Evolutionary conservation across 2,329 filamentous ascomycete genomes (phyloP).

Genomic region (Knufia fluminis): DNA sequence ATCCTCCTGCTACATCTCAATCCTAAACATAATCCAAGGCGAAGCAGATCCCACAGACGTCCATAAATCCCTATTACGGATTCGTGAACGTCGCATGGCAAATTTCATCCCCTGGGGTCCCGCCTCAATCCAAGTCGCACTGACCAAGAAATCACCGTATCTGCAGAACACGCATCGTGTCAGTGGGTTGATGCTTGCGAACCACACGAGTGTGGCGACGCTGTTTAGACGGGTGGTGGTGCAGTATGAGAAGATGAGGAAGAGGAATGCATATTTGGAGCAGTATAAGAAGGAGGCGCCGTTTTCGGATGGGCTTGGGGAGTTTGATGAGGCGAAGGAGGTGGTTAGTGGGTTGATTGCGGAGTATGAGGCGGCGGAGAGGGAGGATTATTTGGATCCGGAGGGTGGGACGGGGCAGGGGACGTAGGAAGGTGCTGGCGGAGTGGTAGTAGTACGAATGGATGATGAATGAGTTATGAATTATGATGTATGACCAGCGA

Average conservation of each 20-base stretch:
- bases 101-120: slow-evolving; percentile 98
- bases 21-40: slow-evolving; percentile 97
- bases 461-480: neutral
- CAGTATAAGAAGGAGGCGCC: slow-evolving; percentile 92
- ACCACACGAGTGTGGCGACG: slow-evolving; percentile 94
- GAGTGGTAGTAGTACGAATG: no score
- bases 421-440: no score
- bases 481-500: neutral
- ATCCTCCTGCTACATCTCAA: slow-evolving; percentile 98
- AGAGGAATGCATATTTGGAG: slow-evolving; percentile 94
- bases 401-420: slow-evolving; percentile 38
- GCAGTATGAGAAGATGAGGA: slow-evolving; percentile 89
- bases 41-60: slow-evolving; percentile 96
- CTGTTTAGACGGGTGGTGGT: slow-evolving; percentile 88
- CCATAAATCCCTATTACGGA: slow-evolving; percentile 93
- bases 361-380: slow-evolving; percentile 93
- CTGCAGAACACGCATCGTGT: slow-evolving; percentile 89
- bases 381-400: slow-evolving; percentile 78
- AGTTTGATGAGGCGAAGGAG: slow-evolving; percentile 90
- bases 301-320: slow-evolving; percentile 80
- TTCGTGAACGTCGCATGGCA: slow-evolving; percentile 84
- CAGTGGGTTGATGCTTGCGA: slow-evolving; percentile 92
- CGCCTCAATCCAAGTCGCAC: slow-evolving; percentile 90
- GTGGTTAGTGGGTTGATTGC: slow-evolving; percentile 84
- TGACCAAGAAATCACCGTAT: slow-evolving; percentile 95